Evolutionary conservation across 148 eudicot genomes (phyloP), one percentile per base, ranked within the genome.

Genomic region (Drosera capensis): DNA sequence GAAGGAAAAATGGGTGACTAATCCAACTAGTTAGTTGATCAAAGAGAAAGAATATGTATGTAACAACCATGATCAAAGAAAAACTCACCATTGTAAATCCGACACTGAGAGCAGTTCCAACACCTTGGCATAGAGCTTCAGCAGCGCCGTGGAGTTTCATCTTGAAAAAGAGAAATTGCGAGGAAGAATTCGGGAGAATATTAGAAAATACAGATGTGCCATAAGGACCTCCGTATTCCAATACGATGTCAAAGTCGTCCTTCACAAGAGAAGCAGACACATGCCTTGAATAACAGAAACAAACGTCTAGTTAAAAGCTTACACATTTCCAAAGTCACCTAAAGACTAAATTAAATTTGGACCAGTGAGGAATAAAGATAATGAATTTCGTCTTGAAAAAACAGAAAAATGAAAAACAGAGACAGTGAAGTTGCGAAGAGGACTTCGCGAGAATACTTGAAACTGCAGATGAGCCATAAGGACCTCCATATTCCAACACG

Each of bases 401-500:
- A n/a, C n/a, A n/a, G n/a, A n/a, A n/a, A n/a, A n/a, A n/a, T n/a
- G n/a, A n/a, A n/a, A n/a, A n/a, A n/a, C n/a, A n/a, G n/a, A n/a
- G n/a, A n/a, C n/a, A n/a, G 65, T 78, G 73, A 59, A 78, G 60
- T 46, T 20, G 37, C 20, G 49, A 42, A 53, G 59, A 40, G n/a
- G 55, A 24, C 52, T 65, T 60, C 3, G 62, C 56, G 42, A 19
- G 49, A 47, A 69, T 56, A 17, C 76, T 46, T 30, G 71, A 66
- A 8, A 75, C 60, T 63, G 55, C 64, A 24, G 81, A 72, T 45
- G 64, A 56, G 46, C 46, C 65, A 40, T 39, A 23, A 18, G 71
- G 61, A 52, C 79, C 82, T 64, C 87, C 87, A 51, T 65, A 79
- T 59, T 79, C 87, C 73, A 79, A 51, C 49, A 79, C 72, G 20